phyloP scores from a whole-genome alignment of 306 rosid species.

The Argentina anserina region DNA sequence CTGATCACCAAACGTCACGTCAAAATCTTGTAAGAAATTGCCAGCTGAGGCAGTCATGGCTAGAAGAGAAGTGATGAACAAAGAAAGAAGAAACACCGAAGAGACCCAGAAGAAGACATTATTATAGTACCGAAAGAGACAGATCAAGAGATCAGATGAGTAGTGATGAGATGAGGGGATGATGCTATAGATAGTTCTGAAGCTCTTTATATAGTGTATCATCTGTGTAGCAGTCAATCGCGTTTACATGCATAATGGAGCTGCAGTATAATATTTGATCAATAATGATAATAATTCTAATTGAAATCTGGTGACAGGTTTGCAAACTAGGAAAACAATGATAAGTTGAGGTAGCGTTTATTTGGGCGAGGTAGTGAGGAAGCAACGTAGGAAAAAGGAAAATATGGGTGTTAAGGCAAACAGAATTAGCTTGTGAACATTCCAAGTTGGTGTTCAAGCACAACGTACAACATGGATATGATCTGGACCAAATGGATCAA shows the following conservation, averaged over 20 bases:
- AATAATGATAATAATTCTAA: background rate
- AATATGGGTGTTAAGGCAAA: background rate
- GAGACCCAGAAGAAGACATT: constrained; percentile 20
- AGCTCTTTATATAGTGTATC: background rate
- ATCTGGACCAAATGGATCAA: background rate
- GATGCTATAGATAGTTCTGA: background rate
- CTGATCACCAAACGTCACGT: constrained; percentile 57
- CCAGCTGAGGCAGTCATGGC: constrained; percentile 35
- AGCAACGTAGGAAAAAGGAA: background rate
- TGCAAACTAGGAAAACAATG: background rate
- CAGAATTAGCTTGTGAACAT: background rate
- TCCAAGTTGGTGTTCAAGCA: background rate
- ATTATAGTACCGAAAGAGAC: background rate
- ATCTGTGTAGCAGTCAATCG: background rate
- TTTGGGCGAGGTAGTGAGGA: constrained; percentile 5
- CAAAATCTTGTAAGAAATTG: constrained; percentile 58
- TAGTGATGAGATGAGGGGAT: background rate
- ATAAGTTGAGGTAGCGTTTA: background rate
- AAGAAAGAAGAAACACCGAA: background rate
- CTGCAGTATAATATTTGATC: background rate
- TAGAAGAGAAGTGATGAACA: constrained; percentile 9
- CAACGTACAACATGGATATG: background rate
- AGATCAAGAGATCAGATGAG: background rate
- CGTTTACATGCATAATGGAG: background rate
- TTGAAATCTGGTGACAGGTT: constrained; percentile 4